These are phyloP conservation scores for Larix kaempferi DNA, from an alignment of 75 land plant species.

Conservation along the genomic window DNA sequence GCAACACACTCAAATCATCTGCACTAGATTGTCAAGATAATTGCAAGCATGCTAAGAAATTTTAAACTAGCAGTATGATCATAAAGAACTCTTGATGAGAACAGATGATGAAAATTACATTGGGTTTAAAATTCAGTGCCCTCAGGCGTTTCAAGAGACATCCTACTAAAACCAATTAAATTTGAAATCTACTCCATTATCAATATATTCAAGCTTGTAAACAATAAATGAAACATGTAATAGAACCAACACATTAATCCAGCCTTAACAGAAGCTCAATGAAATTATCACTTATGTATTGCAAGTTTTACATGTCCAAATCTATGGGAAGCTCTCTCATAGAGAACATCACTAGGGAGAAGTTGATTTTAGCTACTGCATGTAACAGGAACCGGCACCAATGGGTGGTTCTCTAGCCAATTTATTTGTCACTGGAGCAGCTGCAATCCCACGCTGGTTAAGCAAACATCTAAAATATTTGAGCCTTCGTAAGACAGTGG, in stretches of 20 bases:
- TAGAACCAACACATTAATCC: neutral
- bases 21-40: neutral
- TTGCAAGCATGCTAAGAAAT: neutral
- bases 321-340: neutral
- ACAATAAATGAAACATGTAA: neutral
- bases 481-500: slow-evolving; percentile 48
- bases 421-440: slow-evolving; percentile 68
- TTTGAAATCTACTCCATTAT: neutral
- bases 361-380: slow-evolving; percentile 23
- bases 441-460: slow-evolving; percentile 69
- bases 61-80: neutral
- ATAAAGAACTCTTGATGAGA: neutral
- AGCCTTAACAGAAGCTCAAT: neutral
- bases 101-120: neutral
- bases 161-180: neutral
- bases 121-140: neutral
- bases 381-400: slow-evolving; percentile 83
- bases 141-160: neutral
- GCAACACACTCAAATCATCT: neutral
- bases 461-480: slow-evolving; percentile 78
- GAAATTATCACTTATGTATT: neutral
- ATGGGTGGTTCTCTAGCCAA: slow-evolving; percentile 55
- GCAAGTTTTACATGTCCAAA: neutral
- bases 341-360: slow-evolving; percentile 2
- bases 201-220: neutral